Percentiles rank a stretch among this genome's conserved stretches.
Conservation (phyloP, 225 moss, liverwort and hornwort species). For the Polytrichum formosum region DNA sequence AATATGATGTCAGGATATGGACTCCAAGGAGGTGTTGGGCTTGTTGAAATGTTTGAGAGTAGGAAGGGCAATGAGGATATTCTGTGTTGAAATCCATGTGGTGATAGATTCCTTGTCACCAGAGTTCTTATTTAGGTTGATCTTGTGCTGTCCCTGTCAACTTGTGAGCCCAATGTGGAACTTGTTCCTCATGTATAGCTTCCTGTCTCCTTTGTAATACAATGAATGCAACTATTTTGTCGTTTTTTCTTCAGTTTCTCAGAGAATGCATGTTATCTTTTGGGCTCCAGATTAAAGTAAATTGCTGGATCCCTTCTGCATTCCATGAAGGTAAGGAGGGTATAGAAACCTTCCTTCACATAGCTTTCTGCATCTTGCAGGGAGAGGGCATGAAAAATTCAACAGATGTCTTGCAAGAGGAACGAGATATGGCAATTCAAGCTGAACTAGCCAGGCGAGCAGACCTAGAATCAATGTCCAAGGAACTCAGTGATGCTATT, state of each 20-base stretch:
- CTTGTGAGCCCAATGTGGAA: slow-evolving; percentile 7
- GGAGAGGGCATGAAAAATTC: slow-evolving; percentile 30
- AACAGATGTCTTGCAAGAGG: slow-evolving; percentile 28
- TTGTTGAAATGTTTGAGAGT: slow-evolving; percentile 38
- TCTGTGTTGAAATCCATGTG: slow-evolving; percentile 19
- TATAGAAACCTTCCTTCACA: background rate
- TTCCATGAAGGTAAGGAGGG: no score
- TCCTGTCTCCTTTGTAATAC: background rate
- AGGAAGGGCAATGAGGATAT: slow-evolving; percentile 19
- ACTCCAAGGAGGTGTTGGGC: slow-evolving; percentile 30
- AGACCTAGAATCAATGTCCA: slow-evolving; percentile 21
- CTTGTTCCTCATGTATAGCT: background rate
- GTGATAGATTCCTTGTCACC: slow-evolving; percentile 19
- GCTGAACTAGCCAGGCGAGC: slow-evolving; percentile 23
- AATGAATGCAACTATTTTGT: background rate
- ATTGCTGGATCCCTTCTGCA: no score
- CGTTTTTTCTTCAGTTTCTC: background rate
- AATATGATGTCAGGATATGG: slow-evolving; percentile 5
- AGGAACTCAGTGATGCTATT: slow-evolving; percentile 21
- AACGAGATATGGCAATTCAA: slow-evolving; percentile 33
- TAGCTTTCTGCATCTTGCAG: slow-evolving; percentile 24
- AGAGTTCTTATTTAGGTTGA: slow-evolving; percentile 38
- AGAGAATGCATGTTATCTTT: no score
- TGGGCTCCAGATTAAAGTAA: no score
- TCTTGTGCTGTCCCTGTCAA: slow-evolving; percentile 7